Base-by-base conservation (phyloP, 2,329 filamentous ascomycete genomes). In the Fusarium domesticum region DNA sequence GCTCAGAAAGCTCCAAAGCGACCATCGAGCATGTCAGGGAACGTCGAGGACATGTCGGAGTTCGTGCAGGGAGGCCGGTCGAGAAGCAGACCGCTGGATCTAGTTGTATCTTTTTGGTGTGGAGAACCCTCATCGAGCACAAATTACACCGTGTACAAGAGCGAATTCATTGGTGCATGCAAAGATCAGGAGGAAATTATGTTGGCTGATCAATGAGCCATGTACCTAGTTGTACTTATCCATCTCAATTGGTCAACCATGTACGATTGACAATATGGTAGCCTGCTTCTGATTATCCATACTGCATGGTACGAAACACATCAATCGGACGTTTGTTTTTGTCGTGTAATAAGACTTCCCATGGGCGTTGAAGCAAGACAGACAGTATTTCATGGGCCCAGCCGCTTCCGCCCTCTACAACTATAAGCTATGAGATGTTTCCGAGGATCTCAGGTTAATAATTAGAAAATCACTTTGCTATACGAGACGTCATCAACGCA, bases 11-110 rank as follows among this genome's bases (percentile, higher is more conserved):
- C 23, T 28, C 23, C 23, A 28, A 28, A 8, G 3, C 7, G 23
- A 28, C 4, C 8, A 11, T 28, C 14, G 23, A 28, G 23, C 10
- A 28, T 11, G 10, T 12, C 14, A 12, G 23, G 23, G 10, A 28
- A 12, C 14, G 23, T 28, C 8, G 23, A 28, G 23, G 23, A 28
- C 23, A 28, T 11, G 23, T 28, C 23, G 23, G 45, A 48, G 43
- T 52, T 47, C 39, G 40, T 23, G 30, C 34, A 56, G 38, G 53
- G 43, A 53, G 52, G 31, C 15, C 37, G 56, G 47, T 35, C 15
- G 8, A 28, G 7, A 37, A 28, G 15, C 17, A 41, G 39, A 25
- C 51, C 51, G 54, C 54, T 52, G n/a, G n/a, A n/a, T n/a, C n/a
- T n/a, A n/a, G n/a, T n/a, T n/a, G n/a, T 44, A 54, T 30, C 20